phyloP scores from a whole-genome alignment of 306 rosid genomes.

The Acacia acuminata region DNA sequence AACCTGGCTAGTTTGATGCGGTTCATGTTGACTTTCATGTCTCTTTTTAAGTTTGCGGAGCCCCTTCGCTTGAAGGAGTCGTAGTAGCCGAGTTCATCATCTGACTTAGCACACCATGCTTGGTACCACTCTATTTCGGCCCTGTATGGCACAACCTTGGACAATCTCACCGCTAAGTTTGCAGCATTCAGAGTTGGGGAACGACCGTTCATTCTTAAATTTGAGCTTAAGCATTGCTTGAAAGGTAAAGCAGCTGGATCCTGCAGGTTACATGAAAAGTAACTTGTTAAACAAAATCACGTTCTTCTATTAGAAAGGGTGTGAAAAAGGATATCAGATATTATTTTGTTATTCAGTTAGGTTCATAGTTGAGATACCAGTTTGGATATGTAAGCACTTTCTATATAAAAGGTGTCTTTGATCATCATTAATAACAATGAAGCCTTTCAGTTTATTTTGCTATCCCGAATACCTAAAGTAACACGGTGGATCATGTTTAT shows the following conservation, averaged over 20 bases:
- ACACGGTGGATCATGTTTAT: background rate
- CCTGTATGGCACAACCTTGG: conserved; percentile 59
- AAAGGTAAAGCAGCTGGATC: conserved; percentile 39
- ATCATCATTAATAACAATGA: too few relatives aligned
- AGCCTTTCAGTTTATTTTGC: too few relatives aligned
- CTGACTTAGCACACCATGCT: conserved; percentile 53
- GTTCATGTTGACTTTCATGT: conserved; percentile 56
- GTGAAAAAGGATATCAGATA: too few relatives aligned
- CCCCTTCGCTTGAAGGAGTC: conserved; percentile 63
- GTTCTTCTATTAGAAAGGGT: conserved; percentile 3
- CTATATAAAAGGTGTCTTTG: too few relatives aligned
- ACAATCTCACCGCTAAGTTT: conserved; percentile 46
- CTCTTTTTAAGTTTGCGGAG: conserved; percentile 50
- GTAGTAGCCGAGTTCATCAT: conserved; percentile 62
- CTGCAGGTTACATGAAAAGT: conserved; percentile 37
- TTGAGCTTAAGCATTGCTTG: conserved; percentile 57
- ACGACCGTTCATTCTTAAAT: conserved; percentile 57
- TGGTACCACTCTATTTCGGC: conserved; percentile 73
- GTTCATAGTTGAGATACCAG: too few relatives aligned
- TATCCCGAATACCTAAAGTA: too few relatives aligned
- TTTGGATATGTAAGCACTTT: too few relatives aligned
- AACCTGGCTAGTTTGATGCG: conserved; percentile 63
- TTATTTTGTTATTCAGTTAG: too few relatives aligned
- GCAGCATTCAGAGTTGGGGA: conserved; percentile 57
- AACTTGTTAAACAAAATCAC: background rate